phyloP scores from a whole-genome alignment of 495 filamentous ascomycete genomes.

The Aspergillus asperescens region DNA sequence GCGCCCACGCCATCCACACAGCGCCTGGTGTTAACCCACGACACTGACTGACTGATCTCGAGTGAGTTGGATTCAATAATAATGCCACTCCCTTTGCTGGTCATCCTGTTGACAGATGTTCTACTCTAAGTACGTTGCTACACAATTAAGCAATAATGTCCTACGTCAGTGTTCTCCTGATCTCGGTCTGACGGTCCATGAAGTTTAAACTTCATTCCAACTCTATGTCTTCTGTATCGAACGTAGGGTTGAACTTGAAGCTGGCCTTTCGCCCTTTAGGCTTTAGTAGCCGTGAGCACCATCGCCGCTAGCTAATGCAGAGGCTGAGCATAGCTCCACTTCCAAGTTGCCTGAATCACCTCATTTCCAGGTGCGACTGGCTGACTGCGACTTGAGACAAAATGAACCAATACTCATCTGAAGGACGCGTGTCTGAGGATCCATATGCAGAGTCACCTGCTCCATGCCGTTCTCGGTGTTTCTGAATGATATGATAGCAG shows the following conservation, averaged over 20 bases:
- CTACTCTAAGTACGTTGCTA: too few relatives aligned
- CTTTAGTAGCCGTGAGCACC: not conserved
- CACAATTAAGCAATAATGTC: not conserved
- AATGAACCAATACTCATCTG: not conserved
- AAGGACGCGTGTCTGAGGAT: not conserved
- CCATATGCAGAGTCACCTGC: not conserved
- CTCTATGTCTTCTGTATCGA: too few relatives aligned
- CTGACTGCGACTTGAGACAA: not conserved
- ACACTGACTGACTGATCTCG: not conserved
- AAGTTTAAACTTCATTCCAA: too few relatives aligned
- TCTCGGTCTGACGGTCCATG: not conserved
- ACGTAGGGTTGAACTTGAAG: too few relatives aligned
- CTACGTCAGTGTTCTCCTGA: not conserved
- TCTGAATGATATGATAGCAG: not conserved
- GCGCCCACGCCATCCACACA: not conserved
- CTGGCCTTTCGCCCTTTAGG: not conserved
- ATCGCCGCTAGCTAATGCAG: not conserved
- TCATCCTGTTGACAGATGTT: not conserved
- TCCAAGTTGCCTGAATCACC: not conserved
- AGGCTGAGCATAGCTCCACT: conserved; percentile 2
- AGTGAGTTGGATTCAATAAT: not conserved
- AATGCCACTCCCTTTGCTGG: not conserved
- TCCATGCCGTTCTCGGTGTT: too few relatives aligned
- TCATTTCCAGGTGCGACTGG: not conserved
- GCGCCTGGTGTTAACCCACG: not conserved